Conservation (phyloP, 495 filamentous ascomycete genomes). For the Xylaria castorea region DNA sequence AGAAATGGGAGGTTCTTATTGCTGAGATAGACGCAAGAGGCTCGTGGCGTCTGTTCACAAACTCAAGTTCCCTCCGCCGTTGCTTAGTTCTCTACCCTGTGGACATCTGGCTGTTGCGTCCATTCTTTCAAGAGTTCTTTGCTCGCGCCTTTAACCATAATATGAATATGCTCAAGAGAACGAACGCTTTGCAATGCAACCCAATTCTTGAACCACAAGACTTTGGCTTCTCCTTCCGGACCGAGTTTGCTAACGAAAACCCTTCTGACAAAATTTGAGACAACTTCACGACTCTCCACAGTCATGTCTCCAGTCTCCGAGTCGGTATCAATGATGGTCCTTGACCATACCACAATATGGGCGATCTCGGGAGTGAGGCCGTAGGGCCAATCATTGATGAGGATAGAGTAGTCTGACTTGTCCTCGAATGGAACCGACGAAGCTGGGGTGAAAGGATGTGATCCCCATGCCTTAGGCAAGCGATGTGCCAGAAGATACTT, state of each 20-base stretch:
- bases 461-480: constrained; percentile 68
- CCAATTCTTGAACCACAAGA: constrained; percentile 97
- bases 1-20: background rate
- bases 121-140: constrained; percentile 66
- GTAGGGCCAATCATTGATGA: constrained; percentile 94
- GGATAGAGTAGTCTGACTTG: constrained; percentile 73
- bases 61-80: background rate
- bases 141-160: constrained; percentile 68
- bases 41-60: background rate
- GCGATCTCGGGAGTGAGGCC: constrained; percentile 71
- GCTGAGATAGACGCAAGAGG: background rate
- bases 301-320: constrained; percentile 75
- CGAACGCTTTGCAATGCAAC: constrained; percentile 85
- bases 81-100: constrained; percentile 33
- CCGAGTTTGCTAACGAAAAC: constrained; percentile 69
- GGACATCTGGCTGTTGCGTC: constrained; percentile 54
- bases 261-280: constrained; percentile 70
- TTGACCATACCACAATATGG: constrained; percentile 75
- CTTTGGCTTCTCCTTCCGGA: constrained; percentile 58
- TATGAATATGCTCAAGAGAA: constrained; percentile 70
- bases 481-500: constrained; percentile 77
- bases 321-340: constrained; percentile 62
- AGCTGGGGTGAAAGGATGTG: constrained; percentile 56
- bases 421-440: constrained; percentile 71
- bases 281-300: constrained; percentile 63